A percentile compares a stretch with the other conserved stretches of the same genome.
phyloP scores from a whole-genome alignment of 2,329 filamentous ascomycete species.

The Monilinia laxa region DNA sequence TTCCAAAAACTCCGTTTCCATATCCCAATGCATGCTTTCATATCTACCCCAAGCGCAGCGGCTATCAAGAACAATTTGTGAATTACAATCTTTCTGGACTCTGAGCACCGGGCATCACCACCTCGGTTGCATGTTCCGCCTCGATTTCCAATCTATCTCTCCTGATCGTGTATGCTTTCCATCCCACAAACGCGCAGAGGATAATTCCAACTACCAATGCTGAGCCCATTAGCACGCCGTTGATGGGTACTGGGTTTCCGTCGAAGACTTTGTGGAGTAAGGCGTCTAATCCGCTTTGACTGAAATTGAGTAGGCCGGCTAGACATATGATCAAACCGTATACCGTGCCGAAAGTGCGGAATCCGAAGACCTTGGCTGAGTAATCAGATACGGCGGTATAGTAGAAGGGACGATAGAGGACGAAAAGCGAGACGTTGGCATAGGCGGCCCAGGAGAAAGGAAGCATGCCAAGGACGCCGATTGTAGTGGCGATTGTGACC shows the following conservation, averaged over 20 bases:
- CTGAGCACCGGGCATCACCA: constrained; percentile 37
- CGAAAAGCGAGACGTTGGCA: constrained; percentile 73
- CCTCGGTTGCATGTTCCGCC: constrained; percentile 45
- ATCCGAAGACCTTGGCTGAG: constrained; percentile 87
- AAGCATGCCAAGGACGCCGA: constrained; percentile 75
- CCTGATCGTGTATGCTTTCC: constrained; percentile 42
- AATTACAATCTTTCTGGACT: constrained; percentile 32
- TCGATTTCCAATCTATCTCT: constrained; percentile 45
- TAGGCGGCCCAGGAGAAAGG: constrained; percentile 72
- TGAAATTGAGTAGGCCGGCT: constrained; percentile 80
- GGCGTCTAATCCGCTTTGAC: constrained; percentile 75
- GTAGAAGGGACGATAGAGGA: constrained; percentile 83
- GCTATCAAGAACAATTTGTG: neutral
- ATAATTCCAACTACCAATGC: constrained; percentile 63
- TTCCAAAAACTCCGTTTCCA: neutral
- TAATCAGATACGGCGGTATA: constrained; percentile 92
- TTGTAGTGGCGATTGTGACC: constrained; percentile 68
- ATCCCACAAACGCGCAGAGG: constrained; percentile 65
- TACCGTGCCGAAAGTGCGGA: constrained; percentile 89
- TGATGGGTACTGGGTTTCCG: constrained; percentile 74
- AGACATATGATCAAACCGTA: constrained; percentile 88
- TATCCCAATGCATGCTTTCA: neutral
- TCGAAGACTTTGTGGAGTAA: constrained; percentile 71
- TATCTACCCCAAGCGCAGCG: too few relatives aligned
- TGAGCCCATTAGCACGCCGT: constrained; percentile 62